A percentile compares a stretch with the other conserved stretches of the same genome.
phyloP scores from a whole-genome alignment of 345 rosid species.

The Eucalyptus curtisii region DNA sequence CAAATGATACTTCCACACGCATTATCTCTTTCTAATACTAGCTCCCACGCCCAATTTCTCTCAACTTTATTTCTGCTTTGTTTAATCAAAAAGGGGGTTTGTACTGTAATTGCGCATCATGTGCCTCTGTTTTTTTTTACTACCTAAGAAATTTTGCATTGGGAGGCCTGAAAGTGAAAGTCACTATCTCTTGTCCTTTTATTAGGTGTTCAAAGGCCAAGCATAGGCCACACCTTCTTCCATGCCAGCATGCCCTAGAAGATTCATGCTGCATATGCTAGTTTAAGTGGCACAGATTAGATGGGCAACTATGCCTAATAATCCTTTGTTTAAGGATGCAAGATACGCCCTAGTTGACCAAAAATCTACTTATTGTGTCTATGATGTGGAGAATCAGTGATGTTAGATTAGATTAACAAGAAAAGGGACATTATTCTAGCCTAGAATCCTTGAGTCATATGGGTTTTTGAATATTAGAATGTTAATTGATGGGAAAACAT shows the following conservation, averaged over 20 bases:
- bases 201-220: not conserved
- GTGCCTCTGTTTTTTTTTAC: not conserved
- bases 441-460: not conserved
- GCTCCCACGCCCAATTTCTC: not conserved
- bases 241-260: not conserved
- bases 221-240: not conserved
- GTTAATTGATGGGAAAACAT: not conserved
- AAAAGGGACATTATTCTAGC: not conserved
- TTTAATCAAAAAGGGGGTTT: not conserved
- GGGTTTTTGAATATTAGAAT: not conserved
- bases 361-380: not conserved
- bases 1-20: not conserved
- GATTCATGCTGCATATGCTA: not conserved
- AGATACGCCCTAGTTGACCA: not conserved
- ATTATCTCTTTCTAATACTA: not conserved
- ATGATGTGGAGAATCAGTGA: not conserved
- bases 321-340: not conserved
- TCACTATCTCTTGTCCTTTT: not conserved
- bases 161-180: not conserved
- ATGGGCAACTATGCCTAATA: not conserved
- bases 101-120: not conserved
- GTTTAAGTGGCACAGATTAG: not conserved
- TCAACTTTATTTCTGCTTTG: not conserved
- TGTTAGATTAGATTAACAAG: not conserved
- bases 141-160: not conserved